Percentiles rank a stretch among this genome's conserved stretches.
Evolutionary conservation across 345 rosid genomes (phyloP).

Genomic region (Eutrema japonicum): DNA sequence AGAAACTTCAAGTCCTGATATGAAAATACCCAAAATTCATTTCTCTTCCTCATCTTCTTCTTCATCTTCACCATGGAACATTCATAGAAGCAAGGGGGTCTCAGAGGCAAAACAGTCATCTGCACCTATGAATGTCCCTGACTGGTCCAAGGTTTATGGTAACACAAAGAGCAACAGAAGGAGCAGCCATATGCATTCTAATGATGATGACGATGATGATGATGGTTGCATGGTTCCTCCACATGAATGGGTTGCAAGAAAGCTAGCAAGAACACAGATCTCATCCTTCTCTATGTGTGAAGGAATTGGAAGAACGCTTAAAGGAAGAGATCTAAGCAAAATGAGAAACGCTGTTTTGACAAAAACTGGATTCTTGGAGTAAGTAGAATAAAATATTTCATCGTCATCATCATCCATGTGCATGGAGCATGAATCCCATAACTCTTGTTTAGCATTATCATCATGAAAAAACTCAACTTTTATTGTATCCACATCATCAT

Average conservation of each 20-base stretch:
- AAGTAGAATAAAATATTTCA: constrained; percentile 21
- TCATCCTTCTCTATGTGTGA: constrained; percentile 92
- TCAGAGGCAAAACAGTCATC: constrained; percentile 58
- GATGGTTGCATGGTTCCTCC: constrained; percentile 75
- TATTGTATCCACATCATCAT: constrained; percentile 46
- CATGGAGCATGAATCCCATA: constrained; percentile 30
- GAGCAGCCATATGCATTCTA: constrained; percentile 38
- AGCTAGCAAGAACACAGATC: constrained; percentile 74
- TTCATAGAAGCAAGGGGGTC: constrained; percentile 36
- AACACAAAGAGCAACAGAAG: constrained; percentile 35
- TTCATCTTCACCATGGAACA: constrained; percentile 48
- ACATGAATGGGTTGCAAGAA: constrained; percentile 93
- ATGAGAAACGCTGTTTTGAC: constrained; percentile 85
- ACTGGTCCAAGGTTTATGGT: constrained; percentile 92
- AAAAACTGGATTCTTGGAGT: constrained; percentile 93
- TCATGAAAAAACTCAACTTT: constrained; percentile 36
- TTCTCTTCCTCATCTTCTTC: constrained; percentile 46
- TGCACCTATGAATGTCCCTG: constrained; percentile 85
- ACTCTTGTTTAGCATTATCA: constrained; percentile 39
- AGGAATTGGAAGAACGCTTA: constrained; percentile 93
- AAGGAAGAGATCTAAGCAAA: constrained; percentile 97
- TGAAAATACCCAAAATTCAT: constrained; percentile 46
- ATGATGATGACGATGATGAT: constrained; percentile 41
- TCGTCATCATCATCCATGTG: constrained; percentile 34
- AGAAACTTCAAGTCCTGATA: constrained; percentile 51